Conservation (phyloP, 306 rosid genomes). For the Psophocarpus tetragonolobus region DNA sequence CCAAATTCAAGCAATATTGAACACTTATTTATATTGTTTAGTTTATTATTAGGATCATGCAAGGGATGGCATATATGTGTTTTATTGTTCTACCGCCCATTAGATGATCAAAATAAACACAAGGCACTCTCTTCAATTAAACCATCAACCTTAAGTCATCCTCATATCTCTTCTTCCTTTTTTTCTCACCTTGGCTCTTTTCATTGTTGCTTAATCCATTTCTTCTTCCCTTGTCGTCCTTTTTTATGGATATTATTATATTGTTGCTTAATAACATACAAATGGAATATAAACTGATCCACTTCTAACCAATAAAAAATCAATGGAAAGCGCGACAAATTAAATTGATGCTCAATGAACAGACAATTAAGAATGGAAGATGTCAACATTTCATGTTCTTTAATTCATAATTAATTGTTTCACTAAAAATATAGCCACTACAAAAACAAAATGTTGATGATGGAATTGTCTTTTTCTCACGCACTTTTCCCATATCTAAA, state of each 20-base stretch:
- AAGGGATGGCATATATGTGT: neutral
- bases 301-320: neutral
- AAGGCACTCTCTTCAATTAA: neutral
- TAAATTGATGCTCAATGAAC: neutral
- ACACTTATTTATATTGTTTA: neutral
- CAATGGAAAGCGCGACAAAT: neutral
- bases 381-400: neutral
- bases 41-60: neutral
- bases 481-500: no score
- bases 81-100: neutral
- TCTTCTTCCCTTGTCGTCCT: neutral
- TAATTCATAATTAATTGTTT: no score
- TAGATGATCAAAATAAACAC: neutral
- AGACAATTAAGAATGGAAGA: neutral
- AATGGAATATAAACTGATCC: neutral
- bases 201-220: neutral
- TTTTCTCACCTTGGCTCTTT: neutral
- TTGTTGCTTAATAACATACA: neutral
- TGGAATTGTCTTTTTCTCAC: no score
- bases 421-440: no score
- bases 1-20: slow-evolving; percentile 25
- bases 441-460: no score
- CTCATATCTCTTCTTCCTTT: neutral
- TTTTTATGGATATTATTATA: neutral
- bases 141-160: neutral